Conservation (phyloP, 495 filamentous ascomycete species). For the Articulospora tetracladia region DNA sequence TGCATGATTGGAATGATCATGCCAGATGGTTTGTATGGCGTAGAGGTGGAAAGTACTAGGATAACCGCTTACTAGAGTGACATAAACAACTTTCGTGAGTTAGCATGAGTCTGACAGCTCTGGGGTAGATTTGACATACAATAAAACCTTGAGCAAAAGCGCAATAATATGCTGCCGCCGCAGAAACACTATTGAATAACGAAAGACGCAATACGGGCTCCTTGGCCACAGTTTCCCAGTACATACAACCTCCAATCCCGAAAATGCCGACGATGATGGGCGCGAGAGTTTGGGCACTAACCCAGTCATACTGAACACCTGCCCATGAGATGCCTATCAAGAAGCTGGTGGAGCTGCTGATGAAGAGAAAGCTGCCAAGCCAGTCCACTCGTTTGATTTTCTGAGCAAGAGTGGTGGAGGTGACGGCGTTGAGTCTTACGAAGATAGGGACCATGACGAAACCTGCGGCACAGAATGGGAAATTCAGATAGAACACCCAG, state of each 20-base stretch:
- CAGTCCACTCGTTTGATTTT: slow-evolving; percentile 56
- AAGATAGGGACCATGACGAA: slow-evolving; percentile 31
- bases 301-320: slow-evolving; percentile 50
- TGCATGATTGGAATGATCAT: background rate
- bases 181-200: slow-evolving; percentile 39
- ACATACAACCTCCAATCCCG: slow-evolving; percentile 35
- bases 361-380: slow-evolving; percentile 52
- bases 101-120: background rate
- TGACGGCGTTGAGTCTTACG: slow-evolving; percentile 21
- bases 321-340: slow-evolving; percentile 50
- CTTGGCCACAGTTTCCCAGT: slow-evolving; percentile 38
- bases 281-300: slow-evolving; percentile 46
- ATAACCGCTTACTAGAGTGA: background rate
- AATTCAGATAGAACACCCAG: slow-evolving; percentile 38
- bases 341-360: slow-evolving; percentile 36
- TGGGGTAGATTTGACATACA: slow-evolving; percentile 45
- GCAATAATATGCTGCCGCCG: slow-evolving; percentile 30
- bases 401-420: slow-evolving; percentile 27
- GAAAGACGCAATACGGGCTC: slow-evolving; percentile 36
- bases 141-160: slow-evolving; percentile 46
- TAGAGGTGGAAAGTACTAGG: background rate
- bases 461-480: slow-evolving; percentile 26
- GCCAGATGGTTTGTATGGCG: no score
- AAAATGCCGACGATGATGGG: slow-evolving; percentile 48
- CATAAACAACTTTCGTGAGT: background rate